Conservation (phyloP, 805 yeast species). For the Ogataea paradorogensis region DNA sequence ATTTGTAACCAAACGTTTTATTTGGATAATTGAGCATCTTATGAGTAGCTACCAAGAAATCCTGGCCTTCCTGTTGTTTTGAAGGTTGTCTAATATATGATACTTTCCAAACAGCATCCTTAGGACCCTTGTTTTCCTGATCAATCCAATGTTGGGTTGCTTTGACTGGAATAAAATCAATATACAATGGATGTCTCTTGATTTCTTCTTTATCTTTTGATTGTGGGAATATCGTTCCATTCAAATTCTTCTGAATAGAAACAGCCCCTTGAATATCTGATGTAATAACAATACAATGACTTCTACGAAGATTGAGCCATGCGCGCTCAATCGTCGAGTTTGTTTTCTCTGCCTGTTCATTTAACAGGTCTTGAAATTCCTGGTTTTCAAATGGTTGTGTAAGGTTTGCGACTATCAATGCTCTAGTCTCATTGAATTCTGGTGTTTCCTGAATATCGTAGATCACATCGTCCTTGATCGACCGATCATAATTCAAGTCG, state of each 20-base stretch:
- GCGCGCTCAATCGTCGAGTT: constrained; percentile 38
- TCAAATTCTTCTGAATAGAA: constrained; percentile 33
- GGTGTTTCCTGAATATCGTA: constrained; percentile 36
- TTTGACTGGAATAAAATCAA: constrained; percentile 45
- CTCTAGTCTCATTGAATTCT: constrained; percentile 39
- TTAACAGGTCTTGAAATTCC: constrained; percentile 37
- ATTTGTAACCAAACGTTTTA: constrained; percentile 33
- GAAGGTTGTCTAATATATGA: constrained; percentile 35
- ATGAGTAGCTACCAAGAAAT: constrained; percentile 31
- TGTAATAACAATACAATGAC: constrained; percentile 43
- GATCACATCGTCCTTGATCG: constrained; percentile 29
- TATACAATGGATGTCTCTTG: constrained; percentile 32
- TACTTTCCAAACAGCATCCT: constrained; percentile 45
- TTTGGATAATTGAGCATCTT: constrained; percentile 35
- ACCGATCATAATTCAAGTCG: constrained; percentile 19
- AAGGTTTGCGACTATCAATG: constrained; percentile 44
- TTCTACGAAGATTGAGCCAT: constrained; percentile 41
- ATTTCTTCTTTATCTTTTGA: constrained; percentile 12
- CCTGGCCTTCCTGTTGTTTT: constrained; percentile 27
- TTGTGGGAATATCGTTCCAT: constrained; percentile 36
- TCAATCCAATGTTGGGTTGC: constrained; percentile 45
- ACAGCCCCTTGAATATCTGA: constrained; percentile 41
- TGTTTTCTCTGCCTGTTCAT: constrained; percentile 29
- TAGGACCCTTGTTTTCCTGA: constrained; percentile 44
- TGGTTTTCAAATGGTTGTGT: constrained; percentile 38